Base-by-base conservation (phyloP, 768 basidiomycete species). In the Imleria badia region DNA sequence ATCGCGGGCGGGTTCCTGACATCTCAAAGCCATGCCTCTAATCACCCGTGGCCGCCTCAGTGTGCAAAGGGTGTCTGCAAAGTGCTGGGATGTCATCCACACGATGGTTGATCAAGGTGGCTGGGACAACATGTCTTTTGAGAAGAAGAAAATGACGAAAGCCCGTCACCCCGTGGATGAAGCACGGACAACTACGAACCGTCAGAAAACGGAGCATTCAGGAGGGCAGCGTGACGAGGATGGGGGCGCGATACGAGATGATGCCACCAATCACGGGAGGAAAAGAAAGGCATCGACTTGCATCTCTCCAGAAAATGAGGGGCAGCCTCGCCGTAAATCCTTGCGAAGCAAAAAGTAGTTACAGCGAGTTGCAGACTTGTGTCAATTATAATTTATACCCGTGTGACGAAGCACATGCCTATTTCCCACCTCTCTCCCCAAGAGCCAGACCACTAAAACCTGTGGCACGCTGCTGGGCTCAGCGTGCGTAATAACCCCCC, bases 1-100 rank as follows among this genome's bases (percentile, higher is more conserved):
- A 38, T 48, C 14, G 26, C 33, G 9, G 34, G 54, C 19, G 31
- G 19, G 55, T 45, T 34, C 22, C 58, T 54, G 40, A 59, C 40
- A 56, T 49, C 34, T 68, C 22, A 48, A 66, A 87, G 88, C 65
- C 10, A 95, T 94, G 91, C 80, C 86, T 46, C 75, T 98, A 20
- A 79, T 96, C 14, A 87, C 78, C 13, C 80, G 89, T 17, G 92
- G 94, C 5, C 76, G 94, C 49, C 77, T 97, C 40, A 95, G 92
- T 65, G 93, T 98, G 2, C 94, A 98, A 70, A 80, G 84, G 6
- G 92, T 94, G 0, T 74, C 78, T 22, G 74, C 80, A 54, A 74
- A 69, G 10, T 85, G 91, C 5, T 96, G 86, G 81, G 73, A 78
- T 29, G 78, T 81, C 1, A 78, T 94, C 11, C 64, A 74, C 17